Evolutionary conservation across 2,329 filamentous ascomycete genomes (phyloP).

Genomic region (Aureobasidium sp.): DNA sequence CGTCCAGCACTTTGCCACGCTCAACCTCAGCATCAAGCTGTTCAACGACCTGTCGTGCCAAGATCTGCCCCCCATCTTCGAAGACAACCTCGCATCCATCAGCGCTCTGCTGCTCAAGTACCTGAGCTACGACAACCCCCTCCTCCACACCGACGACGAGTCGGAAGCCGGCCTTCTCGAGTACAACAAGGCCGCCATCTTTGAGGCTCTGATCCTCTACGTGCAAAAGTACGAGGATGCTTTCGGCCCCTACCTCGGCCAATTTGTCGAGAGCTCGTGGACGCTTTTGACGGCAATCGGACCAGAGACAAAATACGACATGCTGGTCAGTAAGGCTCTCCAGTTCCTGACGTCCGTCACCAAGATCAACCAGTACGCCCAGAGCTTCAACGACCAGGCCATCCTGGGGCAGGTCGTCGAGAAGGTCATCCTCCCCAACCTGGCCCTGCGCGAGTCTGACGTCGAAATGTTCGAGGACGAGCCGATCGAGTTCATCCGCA

Average conservation of each 20-base stretch:
- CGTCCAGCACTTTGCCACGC: constrained; percentile 71
- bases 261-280: constrained; percentile 89
- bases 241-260: constrained; percentile 70
- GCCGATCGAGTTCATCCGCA: constrained; percentile 94
- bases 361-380: constrained; percentile 67
- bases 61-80: constrained; percentile 89
- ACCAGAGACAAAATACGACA: constrained; percentile 85
- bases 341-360: constrained; percentile 91
- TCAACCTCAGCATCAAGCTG: constrained; percentile 85
- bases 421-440: constrained; percentile 90
- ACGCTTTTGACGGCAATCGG: constrained; percentile 80
- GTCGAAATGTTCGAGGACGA: constrained; percentile 97
- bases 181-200: constrained; percentile 86
- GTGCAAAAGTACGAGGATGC: constrained; percentile 94
- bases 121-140: constrained; percentile 76
- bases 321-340: constrained; percentile 85
- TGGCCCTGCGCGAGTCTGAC: constrained; percentile 85
- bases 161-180: constrained; percentile 78
- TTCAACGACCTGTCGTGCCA: constrained; percentile 97
- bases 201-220: constrained; percentile 82
- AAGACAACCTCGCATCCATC: constrained; percentile 75
- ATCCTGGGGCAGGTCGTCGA: constrained; percentile 83
- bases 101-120: constrained; percentile 84
- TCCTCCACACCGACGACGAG: constrained; percentile 82
- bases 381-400: constrained; percentile 74